A percentile compares a stretch with the other conserved stretches of the same genome.
phyloP scores from a whole-genome alignment of 78 protist species.

The Dictyostelium citrinum region DNA sequence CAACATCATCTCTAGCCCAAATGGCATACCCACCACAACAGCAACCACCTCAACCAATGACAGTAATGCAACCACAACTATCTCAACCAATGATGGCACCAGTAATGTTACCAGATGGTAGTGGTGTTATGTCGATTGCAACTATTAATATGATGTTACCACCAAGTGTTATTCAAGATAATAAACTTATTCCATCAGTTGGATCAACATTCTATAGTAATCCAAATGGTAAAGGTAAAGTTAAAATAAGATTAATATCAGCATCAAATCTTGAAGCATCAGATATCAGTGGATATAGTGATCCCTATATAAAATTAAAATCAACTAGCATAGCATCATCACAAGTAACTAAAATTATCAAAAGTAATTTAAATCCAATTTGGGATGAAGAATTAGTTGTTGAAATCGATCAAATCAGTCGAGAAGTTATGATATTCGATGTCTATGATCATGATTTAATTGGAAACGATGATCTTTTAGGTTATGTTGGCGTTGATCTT shows the following conservation, averaged over 20 bases:
- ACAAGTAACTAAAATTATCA: not conserved
- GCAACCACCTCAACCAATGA: not conserved
- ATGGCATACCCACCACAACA: not conserved
- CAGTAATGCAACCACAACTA: not conserved
- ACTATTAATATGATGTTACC: not conserved
- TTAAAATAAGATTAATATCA: not conserved
- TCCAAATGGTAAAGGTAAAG: not conserved
- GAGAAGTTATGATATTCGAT: not conserved
- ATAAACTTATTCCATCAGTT: not conserved
- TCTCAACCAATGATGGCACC: not conserved
- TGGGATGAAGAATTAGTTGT: not conserved
- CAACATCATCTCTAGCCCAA: not conserved
- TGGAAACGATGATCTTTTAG: not conserved
- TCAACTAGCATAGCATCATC: not conserved
- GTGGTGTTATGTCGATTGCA: not conserved
- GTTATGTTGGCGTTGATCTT: not conserved
- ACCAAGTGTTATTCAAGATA: not conserved
- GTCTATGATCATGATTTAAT: not conserved
- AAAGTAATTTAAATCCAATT: not conserved
- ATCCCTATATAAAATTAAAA: conserved; percentile 5
- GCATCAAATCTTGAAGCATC: not conserved
- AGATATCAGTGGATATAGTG: not conserved
- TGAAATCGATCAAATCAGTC: not conserved
- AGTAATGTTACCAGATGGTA: not conserved
- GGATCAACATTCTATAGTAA: not conserved